These are phyloP conservation scores for Spiraea crenata DNA, from an alignment of 331 rosid genomes.

Conservation along the genomic window DNA sequence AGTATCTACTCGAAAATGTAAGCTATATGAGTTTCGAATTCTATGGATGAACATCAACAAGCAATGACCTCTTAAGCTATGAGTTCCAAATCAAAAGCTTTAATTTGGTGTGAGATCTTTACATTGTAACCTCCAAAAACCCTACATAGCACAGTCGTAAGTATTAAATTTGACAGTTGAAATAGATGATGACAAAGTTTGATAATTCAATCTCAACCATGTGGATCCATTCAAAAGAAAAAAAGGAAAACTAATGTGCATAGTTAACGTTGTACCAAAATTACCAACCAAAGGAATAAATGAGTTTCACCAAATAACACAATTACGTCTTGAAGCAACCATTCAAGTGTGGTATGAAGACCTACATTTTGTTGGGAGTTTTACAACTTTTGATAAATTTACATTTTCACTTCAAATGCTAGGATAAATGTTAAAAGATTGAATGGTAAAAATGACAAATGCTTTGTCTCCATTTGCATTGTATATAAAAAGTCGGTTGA, in stretches of 20 bases:
- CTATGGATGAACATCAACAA: constrained; percentile 10
- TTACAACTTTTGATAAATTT: neutral
- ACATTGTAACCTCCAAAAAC: constrained; percentile 24
- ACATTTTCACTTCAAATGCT: constrained; percentile 26
- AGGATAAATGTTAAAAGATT: constrained; percentile 11
- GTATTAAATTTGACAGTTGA: neutral
- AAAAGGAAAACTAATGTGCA: neutral
- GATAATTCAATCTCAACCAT: constrained; percentile 18
- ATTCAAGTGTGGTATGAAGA: neutral
- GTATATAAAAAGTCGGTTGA: constrained; percentile 19
- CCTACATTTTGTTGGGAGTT: constrained; percentile 11
- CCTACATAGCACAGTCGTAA: neutral
- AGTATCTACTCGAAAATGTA: no score
- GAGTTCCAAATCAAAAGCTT: neutral
- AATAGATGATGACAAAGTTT: constrained; percentile 8
- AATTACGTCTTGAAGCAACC: constrained; percentile 1
- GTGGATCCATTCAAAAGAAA: no score
- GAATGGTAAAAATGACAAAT: constrained; percentile 8
- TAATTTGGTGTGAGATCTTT: constrained; percentile 18
- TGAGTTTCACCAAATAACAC: constrained; percentile 12
- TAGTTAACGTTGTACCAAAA: neutral
- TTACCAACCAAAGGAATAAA: neutral
- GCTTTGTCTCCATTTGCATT: constrained; percentile 22
- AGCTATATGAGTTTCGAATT: neutral
- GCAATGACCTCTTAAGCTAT: constrained; percentile 22